These are phyloP conservation scores for Penstemon eatonii DNA, from an alignment of 257 asterid genomes.

Conservation along the genomic window DNA sequence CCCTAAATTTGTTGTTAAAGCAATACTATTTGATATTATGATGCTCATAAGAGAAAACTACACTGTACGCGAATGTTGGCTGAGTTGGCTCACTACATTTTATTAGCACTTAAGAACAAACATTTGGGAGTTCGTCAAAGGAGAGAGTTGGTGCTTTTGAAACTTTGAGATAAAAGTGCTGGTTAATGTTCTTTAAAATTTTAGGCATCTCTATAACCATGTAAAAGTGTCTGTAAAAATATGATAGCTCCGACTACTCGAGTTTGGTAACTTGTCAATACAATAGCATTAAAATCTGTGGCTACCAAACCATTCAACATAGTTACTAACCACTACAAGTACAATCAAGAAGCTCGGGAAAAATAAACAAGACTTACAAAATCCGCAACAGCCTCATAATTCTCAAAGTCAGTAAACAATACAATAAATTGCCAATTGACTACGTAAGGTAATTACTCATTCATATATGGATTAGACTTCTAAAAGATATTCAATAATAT, in stretches of 20 bases:
- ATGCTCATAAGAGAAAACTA: background rate
- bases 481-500: constrained; percentile 12
- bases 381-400: constrained; percentile 5
- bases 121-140: constrained; percentile 3
- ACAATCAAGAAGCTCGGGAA: constrained; percentile 10
- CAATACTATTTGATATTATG: background rate
- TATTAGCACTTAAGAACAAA: background rate
- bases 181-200: background rate
- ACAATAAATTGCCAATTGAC: no score
- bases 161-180: background rate
- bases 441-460: no score
- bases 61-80: background rate
- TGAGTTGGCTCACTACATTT: background rate
- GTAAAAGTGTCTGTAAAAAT: background rate
- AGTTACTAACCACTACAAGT: background rate
- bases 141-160: background rate
- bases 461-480: no score
- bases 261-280: background rate
- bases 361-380: background rate
- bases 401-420: no score
- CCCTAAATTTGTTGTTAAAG: background rate
- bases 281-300: background rate
- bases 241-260: no score
- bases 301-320: no score
- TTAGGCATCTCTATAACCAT: background rate